Evolutionary conservation across 2,329 filamentous ascomycete species (phyloP), one percentile per base, ranked within the genome.

Genomic region (Xylariaceae sp.): DNA sequence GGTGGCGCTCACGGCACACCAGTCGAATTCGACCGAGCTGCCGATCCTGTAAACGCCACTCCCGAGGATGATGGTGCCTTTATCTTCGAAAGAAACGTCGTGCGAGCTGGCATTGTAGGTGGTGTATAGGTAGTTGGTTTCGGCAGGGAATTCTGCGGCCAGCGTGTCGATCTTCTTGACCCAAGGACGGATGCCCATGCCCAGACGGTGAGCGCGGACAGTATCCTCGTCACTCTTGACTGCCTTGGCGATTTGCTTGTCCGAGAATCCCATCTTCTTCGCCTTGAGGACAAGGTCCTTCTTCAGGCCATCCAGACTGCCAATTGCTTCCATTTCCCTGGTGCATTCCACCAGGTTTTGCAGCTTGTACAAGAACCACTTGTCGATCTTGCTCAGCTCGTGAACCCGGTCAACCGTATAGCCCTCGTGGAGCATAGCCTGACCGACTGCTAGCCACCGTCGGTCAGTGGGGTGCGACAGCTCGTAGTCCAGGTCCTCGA

Each of bases 91-190:
- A 11, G 77, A 82, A 31, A 96, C 84, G 60, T 96, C 92, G 64
- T 96, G 90, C 12, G 84, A 81, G 12, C 84, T 84, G 37, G 89
- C 92, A 56, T 98, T 96, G 70, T 98, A 98, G 19, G 92, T 96
- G 3, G 90, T 96, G 68, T 95, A 94, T 17, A 93, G 75, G 63
- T 94, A 95, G 72, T 95, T 94, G 39, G 89, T 94, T 46, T 92
- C 75, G 26, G 88, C 89, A 19, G 89, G 89, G 69, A 95, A 95
- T 62, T 98, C 92, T 26, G 92, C 92, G 49, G 92, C 92, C 40
- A 98, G 74, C 14, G 92, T 98, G 56, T 98, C 92, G 51, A 98
- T 96, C 71, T 82, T 93, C 80, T 96, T 98, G 37, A 98, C 92
- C 75, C 86, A 98, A 5, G 92, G 92, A 42, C 74, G 82, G 61